Percentiles rank a stretch among this genome's conserved stretches.
Evolutionary conservation across 257 asterid species (phyloP).

Genomic region (Solanum lignicaule): DNA sequence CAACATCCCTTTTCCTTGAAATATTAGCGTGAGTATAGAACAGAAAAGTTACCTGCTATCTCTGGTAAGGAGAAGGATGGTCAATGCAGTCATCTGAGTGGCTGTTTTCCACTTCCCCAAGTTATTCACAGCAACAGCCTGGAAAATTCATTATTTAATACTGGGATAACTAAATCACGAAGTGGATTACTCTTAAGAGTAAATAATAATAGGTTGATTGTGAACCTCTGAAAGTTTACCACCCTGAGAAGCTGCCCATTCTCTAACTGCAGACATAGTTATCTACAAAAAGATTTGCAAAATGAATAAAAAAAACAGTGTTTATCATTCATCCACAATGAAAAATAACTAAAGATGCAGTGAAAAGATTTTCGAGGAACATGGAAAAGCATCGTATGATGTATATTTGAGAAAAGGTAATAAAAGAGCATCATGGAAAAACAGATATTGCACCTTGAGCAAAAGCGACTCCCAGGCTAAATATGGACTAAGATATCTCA

Average conservation of each 20-base stretch:
- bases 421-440: background rate
- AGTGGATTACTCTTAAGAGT: background rate
- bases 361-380: background rate
- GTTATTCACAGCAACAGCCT: conserved; percentile 95
- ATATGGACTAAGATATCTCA: background rate
- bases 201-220: background rate
- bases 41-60: conserved; percentile 52
- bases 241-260: conserved; percentile 99
- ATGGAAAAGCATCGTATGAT: background rate
- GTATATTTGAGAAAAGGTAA: background rate
- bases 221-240: conserved; percentile 76
- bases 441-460: background rate
- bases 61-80: conserved; percentile 75
- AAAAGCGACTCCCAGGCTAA: background rate
- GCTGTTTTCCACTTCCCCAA: conserved; percentile 99
- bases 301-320: background rate
- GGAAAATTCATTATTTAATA: conserved; percentile 4
- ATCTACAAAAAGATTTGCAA: conserved; percentile 37
- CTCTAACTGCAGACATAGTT: conserved; percentile 99
- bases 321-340: background rate
- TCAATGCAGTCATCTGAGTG: conserved; percentile 84
- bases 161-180: background rate
- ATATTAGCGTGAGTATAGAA: background rate
- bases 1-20: background rate
- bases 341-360: background rate